Evolutionary conservation across 2,329 filamentous ascomycete species (phyloP).

Genomic region (Phyllosticta citriasiana): DNA sequence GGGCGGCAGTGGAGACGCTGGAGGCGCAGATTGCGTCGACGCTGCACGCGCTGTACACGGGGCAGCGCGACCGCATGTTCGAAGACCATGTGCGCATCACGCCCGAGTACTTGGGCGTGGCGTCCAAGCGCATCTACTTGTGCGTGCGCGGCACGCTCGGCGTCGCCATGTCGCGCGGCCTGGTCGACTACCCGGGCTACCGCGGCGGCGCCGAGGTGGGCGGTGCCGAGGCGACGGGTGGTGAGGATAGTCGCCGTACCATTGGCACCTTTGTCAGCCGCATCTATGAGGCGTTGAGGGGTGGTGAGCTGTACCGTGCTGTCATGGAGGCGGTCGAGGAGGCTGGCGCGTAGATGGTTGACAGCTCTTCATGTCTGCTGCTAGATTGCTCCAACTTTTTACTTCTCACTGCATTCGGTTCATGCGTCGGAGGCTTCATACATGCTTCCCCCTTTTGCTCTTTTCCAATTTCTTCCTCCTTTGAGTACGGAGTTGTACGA

Average conservation of each 20-base stretch:
- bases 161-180: slow-evolving; percentile 19
- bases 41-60: not conserved
- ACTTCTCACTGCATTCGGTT: too few relatives aligned
- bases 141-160: slow-evolving; percentile 26
- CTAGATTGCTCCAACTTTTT: too few relatives aligned
- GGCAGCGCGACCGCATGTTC: slow-evolving; percentile 7
- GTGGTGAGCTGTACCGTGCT: slow-evolving; percentile 9
- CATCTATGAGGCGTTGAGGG: slow-evolving; percentile 17
- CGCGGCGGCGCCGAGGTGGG: not conserved
- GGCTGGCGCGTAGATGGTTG: not conserved
- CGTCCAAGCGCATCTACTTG: slow-evolving; percentile 24
- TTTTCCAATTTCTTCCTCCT: too few relatives aligned
- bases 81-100: slow-evolving; percentile 8
- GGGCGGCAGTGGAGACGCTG: not conserved
- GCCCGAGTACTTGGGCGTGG: slow-evolving; percentile 20
- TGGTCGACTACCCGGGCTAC: slow-evolving; percentile 14
- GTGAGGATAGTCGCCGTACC: slow-evolving; percentile 8
- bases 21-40: not conserved
- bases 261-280: slow-evolving; percentile 14
- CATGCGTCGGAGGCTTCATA: too few relatives aligned
- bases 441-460: too few relatives aligned
- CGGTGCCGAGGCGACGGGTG: not conserved
- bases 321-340: slow-evolving; percentile 9
- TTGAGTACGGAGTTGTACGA: too few relatives aligned
- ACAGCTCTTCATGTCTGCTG: too few relatives aligned